A percentile compares a stretch with the other conserved stretches of the same genome.
Evolutionary conservation across 352 stramenopile species (phyloP).

Genomic region (Phytophthora fragariaefolia): DNA sequence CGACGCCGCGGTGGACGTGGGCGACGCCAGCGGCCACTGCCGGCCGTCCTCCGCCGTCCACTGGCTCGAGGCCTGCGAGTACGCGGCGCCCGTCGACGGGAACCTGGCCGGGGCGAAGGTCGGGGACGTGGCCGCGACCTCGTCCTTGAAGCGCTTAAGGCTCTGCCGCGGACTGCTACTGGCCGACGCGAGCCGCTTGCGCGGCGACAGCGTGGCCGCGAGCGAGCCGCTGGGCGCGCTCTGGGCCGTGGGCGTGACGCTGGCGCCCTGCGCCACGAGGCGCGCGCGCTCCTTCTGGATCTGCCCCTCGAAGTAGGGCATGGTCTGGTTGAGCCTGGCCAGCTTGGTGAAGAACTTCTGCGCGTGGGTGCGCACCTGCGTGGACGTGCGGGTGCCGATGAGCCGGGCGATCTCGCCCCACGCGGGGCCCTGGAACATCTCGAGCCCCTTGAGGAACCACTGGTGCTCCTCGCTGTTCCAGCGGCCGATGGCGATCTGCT

Average conservation of each 20-base stretch:
- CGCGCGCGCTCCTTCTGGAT: constrained; percentile 74
- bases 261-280: constrained; percentile 59
- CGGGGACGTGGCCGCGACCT: not conserved
- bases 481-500: constrained; percentile 74
- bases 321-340: constrained; percentile 69
- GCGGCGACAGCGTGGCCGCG: constrained; percentile 50
- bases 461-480: constrained; percentile 83
- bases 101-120: constrained; percentile 17
- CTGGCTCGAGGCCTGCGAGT: constrained; percentile 13
- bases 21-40: constrained; percentile 32
- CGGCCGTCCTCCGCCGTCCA: constrained; percentile 30
- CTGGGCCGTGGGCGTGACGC: constrained; percentile 54
- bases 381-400: constrained; percentile 85
- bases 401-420: constrained; percentile 88
- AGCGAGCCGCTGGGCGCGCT: constrained; percentile 40
- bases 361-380: constrained; percentile 86
- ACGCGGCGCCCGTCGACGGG: constrained; percentile 8
- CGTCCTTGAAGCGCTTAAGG: constrained; percentile 31
- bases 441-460: constrained; percentile 79
- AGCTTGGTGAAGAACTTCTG: constrained; percentile 93
- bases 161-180: constrained; percentile 26
- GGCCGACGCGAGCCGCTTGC: constrained; percentile 43
- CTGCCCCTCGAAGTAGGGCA: constrained; percentile 80
- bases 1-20: constrained; percentile 26
- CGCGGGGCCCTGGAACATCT: constrained; percentile 79